Evolutionary conservation across 768 basidiomycete genomes (phyloP), one percentile per base, ranked within the genome.

Genomic region (Cyathus striatus): DNA sequence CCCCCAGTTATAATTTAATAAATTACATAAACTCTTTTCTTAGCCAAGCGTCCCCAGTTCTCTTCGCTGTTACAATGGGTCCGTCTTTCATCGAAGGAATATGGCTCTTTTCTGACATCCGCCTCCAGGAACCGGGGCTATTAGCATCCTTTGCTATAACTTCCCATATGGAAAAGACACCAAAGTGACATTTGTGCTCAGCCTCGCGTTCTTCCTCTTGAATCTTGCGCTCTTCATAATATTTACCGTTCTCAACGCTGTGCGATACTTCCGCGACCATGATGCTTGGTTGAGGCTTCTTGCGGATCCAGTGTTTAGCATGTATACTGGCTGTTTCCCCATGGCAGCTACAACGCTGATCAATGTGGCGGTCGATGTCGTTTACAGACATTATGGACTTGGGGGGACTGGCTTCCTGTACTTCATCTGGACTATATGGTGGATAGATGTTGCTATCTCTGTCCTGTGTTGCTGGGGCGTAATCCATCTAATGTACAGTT

Each of bases 401-500:
- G 79, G 78, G 0, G 81, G 81, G 10, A 64, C 51, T 30, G 40
- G 52, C 1, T 79, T 83, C 56, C 55, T 83, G 2, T 78, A 75
- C 44, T 53, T 66, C 20, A 53, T 84, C 26, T 84, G 84, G 78
- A 74, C 58, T 2, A 51, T 83, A 32, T 89, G 86, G 85, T 87
- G 83, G 86, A 34, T 79, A 30, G 80, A 85, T 49, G 62, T 78
- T 1, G 61, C 62, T 0, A 42, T 86, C 10, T 80, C 85, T 0
- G 50, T 78, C 12, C 12, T 76, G 13, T 81, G 81, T 51, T 78
- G 73, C 43, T 81, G 83, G 64, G 73, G 77, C 6, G 63, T 80
- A 26, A 56, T 86, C 1, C 79, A 88, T 49, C 56, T 76, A 40
- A 88, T 90, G 86, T 87, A 45, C 41, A 80, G n/a, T n/a, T 66